These are phyloP conservation scores for Alternaria gaisen DNA, from an alignment of 2,329 filamentous ascomycete genomes.

Conservation along the genomic window DNA sequence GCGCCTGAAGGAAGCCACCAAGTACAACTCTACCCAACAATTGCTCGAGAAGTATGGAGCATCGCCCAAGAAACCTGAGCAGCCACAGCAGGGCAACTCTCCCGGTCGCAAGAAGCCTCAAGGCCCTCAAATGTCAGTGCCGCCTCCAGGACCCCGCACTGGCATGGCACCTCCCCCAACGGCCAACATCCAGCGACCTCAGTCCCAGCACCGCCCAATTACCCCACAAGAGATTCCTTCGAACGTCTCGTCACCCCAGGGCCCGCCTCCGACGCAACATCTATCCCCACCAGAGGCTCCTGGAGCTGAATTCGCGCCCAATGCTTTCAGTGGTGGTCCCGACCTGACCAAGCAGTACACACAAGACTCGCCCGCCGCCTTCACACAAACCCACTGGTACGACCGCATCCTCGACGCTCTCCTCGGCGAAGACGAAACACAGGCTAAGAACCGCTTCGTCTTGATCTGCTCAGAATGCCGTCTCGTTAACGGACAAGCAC, in stretches of 20 bases:
- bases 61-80: slow-evolving; percentile 59
- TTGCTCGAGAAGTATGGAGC: slow-evolving; percentile 91
- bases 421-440: slow-evolving; percentile 92
- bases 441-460: slow-evolving; percentile 87
- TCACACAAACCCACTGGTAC: slow-evolving; percentile 78
- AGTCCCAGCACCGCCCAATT: slow-evolving; percentile 35
- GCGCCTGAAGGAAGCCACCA: slow-evolving; percentile 92
- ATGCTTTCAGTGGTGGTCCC: slow-evolving; percentile 62
- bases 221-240: slow-evolving; percentile 37
- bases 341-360: slow-evolving; percentile 44
- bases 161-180: slow-evolving; percentile 69
- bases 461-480: slow-evolving; percentile 84
- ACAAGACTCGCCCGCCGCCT: slow-evolving; percentile 48
- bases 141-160: slow-evolving; percentile 56
- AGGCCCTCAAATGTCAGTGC: slow-evolving; percentile 40
- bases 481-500: slow-evolving; percentile 94
- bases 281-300: slow-evolving; percentile 28
- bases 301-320: slow-evolving; percentile 76
- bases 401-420: slow-evolving; percentile 92
- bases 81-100: slow-evolving; percentile 31
- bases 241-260: slow-evolving; percentile 29
- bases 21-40: slow-evolving; percentile 93
- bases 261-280: slow-evolving; percentile 30
- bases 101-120: slow-evolving; percentile 40
- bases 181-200: slow-evolving; percentile 66